These are phyloP conservation scores for Allantophomopsis cytisporea DNA, from an alignment of 2,329 filamentous ascomycete genomes.

Conservation along the genomic window DNA sequence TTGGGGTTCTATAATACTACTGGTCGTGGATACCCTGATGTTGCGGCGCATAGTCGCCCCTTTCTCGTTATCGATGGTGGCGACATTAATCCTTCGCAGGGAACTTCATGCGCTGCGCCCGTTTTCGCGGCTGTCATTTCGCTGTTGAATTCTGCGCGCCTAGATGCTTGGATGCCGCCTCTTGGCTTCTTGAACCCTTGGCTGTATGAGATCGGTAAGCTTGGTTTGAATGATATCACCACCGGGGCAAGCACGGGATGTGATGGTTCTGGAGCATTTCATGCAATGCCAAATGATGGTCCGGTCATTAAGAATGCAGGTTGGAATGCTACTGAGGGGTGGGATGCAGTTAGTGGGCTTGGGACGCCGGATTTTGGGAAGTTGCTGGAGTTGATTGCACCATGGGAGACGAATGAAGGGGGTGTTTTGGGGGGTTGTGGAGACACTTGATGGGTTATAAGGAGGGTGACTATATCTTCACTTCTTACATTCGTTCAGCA, in stretches of 20 bases:
- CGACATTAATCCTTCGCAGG: constrained; percentile 3
- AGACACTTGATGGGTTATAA: no score
- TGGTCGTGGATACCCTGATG: constrained; percentile 36
- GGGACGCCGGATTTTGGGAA: constrained; percentile 18
- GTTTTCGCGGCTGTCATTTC: constrained; percentile 39
- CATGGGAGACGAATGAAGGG: not conserved
- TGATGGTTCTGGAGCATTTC: constrained; percentile 16
- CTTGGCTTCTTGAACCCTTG: constrained; percentile 23
- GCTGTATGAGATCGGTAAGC: constrained; percentile 26
- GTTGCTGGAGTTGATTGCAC: constrained; percentile 7
- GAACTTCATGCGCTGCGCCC: constrained; percentile 29
- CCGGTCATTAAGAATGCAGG: no score
- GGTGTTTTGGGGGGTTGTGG: no score
- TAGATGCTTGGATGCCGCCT: constrained; percentile 3
- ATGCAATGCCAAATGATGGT: constrained; percentile 1
- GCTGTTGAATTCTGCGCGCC: constrained; percentile 5
- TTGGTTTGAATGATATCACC: constrained; percentile 24
- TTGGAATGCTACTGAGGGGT: constrained; percentile 24
- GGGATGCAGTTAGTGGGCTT: constrained; percentile 30
- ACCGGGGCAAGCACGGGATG: constrained; percentile 13
- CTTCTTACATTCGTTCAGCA: no score
- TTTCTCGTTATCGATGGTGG: constrained; percentile 4
- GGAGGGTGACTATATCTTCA: no score
- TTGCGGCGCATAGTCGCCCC: constrained; percentile 11
- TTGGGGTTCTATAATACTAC: constrained; percentile 18